Conservation (phyloP, 495 filamentous ascomycete species). For the Penicillium antarcticum region DNA sequence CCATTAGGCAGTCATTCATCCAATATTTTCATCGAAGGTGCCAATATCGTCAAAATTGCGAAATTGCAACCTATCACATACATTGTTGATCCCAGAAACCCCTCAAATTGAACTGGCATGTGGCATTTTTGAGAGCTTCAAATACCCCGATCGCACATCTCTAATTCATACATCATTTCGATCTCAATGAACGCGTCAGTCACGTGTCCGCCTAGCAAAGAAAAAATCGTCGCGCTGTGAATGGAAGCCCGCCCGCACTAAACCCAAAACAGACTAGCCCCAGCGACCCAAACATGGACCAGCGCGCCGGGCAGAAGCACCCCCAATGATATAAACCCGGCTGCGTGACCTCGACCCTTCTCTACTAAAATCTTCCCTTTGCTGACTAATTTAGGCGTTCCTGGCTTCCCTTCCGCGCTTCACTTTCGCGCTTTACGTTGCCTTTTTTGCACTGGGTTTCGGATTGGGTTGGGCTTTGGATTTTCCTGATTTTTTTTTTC, state of each 20-base stretch:
- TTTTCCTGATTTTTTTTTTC: constrained; percentile 8
- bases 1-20: no score
- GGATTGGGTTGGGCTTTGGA: no score
- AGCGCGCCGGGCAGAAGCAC: constrained; percentile 42
- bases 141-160: constrained; percentile 2
- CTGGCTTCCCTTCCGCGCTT: constrained; percentile 1
- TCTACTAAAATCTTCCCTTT: constrained; percentile 26
- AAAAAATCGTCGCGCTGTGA: constrained; percentile 23
- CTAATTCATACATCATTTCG: constrained; percentile 1
- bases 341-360: constrained; percentile 46
- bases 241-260: constrained; percentile 30
- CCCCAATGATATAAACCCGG: constrained; percentile 51
- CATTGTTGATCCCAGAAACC: constrained; percentile 12
- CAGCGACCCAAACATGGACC: constrained; percentile 42
- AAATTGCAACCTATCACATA: not conserved
- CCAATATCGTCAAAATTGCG: not conserved
- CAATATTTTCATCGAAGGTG: no score
- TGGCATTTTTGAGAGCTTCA: constrained; percentile 7
- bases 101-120: constrained; percentile 42
- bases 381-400: constrained; percentile 30
- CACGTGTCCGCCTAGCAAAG: constrained; percentile 34
- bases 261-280: constrained; percentile 25
- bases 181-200: constrained; percentile 13
- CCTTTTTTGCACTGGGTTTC: no score
- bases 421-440: not conserved